Conservation (phyloP, 176 grass and related monocot species). For the Aegilops umbellulata region DNA sequence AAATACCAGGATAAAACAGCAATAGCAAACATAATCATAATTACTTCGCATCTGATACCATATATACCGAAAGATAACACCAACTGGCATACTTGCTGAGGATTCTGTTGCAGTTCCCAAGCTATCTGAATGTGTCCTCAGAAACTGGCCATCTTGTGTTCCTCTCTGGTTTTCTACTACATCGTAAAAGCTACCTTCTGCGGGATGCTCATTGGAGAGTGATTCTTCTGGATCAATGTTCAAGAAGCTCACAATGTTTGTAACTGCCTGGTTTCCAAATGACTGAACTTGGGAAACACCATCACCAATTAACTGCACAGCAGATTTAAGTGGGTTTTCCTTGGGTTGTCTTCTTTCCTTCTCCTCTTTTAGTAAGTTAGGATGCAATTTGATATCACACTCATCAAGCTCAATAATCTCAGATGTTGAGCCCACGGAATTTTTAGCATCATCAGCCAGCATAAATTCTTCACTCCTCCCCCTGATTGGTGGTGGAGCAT, state of each 20-base stretch:
- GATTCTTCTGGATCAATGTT: constrained; percentile 88
- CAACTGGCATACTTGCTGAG: constrained; percentile 61
- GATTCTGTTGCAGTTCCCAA: constrained; percentile 30
- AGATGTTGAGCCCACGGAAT: constrained; percentile 47
- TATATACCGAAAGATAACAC: constrained; percentile 79
- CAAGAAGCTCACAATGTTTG: constrained; percentile 94
- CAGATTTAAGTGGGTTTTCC: constrained; percentile 92
- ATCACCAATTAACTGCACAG: constrained; percentile 94
- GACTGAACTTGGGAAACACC: constrained; percentile 97
- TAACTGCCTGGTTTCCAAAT: constrained; percentile 96
- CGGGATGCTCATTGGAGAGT: constrained; percentile 41
- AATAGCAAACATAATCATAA: constrained; percentile 98
- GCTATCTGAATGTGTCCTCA: constrained; percentile 63
- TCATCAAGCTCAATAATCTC: constrained; percentile 85
- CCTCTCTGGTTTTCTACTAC: constrained; percentile 49
- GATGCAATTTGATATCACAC: constrained; percentile 33
- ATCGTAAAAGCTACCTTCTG: constrained; percentile 44
- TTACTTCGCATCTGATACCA: constrained; percentile 97
- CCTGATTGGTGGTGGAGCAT: constrained; percentile 40
- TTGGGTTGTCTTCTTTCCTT: constrained; percentile 48
- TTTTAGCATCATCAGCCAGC: constrained; percentile 52
- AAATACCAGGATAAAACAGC: constrained; percentile 90
- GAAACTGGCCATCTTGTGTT: constrained; percentile 49
- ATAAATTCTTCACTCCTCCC: constrained; percentile 56
- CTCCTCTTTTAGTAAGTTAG: constrained; percentile 54